These are phyloP conservation scores for Neltuma alba DNA, from an alignment of 306 rosid genomes.

Conservation along the genomic window DNA sequence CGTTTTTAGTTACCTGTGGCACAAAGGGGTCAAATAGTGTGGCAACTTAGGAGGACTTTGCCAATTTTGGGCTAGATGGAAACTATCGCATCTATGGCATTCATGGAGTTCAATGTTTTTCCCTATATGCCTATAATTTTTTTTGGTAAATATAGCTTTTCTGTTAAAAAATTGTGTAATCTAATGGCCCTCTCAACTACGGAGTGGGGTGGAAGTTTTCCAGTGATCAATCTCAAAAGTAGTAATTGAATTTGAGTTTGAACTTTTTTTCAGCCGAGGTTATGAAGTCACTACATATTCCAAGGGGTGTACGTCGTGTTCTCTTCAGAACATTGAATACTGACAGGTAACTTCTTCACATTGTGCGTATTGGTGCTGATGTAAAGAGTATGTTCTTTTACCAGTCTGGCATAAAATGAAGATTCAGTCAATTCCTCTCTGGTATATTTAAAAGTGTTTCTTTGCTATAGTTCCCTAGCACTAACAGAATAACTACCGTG, in stretches of 20 bases:
- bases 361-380: not conserved
- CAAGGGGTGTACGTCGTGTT: slow-evolving; percentile 74
- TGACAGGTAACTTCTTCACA: slow-evolving; percentile 55
- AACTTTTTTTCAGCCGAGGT: slow-evolving; percentile 66
- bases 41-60: slow-evolving; percentile 8
- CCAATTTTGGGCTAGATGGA: not conserved
- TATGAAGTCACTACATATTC: slow-evolving; percentile 76
- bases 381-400: slow-evolving; percentile 12
- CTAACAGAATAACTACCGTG: not conserved
- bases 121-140: not conserved
- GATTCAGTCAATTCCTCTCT: not conserved
- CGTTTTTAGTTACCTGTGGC: not conserved
- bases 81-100: not conserved
- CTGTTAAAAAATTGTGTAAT: not conserved
- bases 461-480: not conserved
- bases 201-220: slow-evolving; percentile 6
- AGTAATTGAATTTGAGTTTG: slow-evolving; percentile 12
- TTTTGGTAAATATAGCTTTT: not conserved
- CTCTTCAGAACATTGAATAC: slow-evolving; percentile 84
- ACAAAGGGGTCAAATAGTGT: not conserved
- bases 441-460: not conserved
- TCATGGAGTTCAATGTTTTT: not conserved
- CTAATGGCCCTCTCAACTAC: slow-evolving; percentile 1
- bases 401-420: not conserved
- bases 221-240: not conserved